Evolutionary conservation across 1,284 basidiomycete species (phyloP).

Genomic region (Trametes hirsuta): DNA sequence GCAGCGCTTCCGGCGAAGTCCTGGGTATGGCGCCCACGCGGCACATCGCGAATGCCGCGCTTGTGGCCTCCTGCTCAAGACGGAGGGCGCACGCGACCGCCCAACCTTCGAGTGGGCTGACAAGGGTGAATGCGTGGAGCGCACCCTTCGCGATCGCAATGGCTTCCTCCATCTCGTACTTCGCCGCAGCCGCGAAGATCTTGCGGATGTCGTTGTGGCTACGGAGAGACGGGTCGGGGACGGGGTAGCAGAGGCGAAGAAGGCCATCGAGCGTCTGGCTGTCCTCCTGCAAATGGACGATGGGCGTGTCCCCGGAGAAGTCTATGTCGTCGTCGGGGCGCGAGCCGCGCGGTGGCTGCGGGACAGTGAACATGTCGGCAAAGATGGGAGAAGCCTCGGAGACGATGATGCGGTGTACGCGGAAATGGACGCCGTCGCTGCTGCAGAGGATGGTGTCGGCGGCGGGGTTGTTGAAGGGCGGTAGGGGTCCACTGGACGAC

Average conservation of each 20-base stretch:
- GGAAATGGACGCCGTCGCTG: slow-evolving; percentile 7
- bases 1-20: not conserved
- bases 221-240: slow-evolving; percentile 2
- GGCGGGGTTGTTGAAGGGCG: not conserved
- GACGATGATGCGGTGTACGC: slow-evolving; percentile 11
- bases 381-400: slow-evolving; percentile 15
- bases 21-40: not conserved
- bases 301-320: not conserved
- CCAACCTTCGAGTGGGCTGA: not conserved
- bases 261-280: slow-evolving; percentile 17
- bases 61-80: not conserved
- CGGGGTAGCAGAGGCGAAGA: slow-evolving; percentile 21
- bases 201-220: not conserved
- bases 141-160: not conserved
- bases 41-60: not conserved
- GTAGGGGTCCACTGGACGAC: not conserved
- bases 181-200: slow-evolving; percentile 15
- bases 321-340: not conserved
- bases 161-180: slow-evolving; percentile 13
- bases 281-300: slow-evolving; percentile 20
- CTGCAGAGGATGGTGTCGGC: slow-evolving; percentile 13
- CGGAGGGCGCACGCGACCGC: not conserved
- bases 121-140: not conserved
- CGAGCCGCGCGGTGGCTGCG: not conserved
- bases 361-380: slow-evolving; percentile 16